Evolutionary conservation across 805 yeast genomes (phyloP), one percentile per base, ranked within the genome.

Genomic region (Candida insectalens): DNA sequence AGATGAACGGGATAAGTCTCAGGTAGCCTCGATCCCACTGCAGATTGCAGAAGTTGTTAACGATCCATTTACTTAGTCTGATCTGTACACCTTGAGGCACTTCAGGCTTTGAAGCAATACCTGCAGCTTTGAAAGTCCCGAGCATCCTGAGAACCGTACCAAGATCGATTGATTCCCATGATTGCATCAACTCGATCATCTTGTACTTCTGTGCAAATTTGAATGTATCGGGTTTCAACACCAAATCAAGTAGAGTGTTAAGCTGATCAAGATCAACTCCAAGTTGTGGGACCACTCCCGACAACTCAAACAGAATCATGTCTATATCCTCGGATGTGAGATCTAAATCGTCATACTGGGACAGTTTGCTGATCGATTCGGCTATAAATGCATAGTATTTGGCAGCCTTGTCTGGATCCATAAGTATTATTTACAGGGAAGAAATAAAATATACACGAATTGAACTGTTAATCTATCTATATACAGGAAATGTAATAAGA

Each of bases 161-260:
- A 19, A 50, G 46, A 33, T 49, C 53, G 4, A 51, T 27, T 21
- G 45, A 15, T 5, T 53, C 52, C 30, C 43, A 40, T 27, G 49
- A 39, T 4, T 34, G 9, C 10, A 53, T 19, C 2, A 51, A 18
- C 10, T 29, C 27, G 4, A 44, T 26, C 16, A 53, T 25, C 22
- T 37, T 42, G 4, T 5, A 2, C 27, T 50, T 48, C 18, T 39
- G 9, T 6, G 41, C 25, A n/a, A 15, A 29, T n/a, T 29, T 41
- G 28, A 47, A 41, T 7, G 28, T 12, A 10, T 30, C 39, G 1
- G 43, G 18, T 21, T 46, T 41, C 15, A 45, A 22, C 4, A 51
- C 32, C 2, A 46, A 36, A 27, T 49, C 44, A n/a, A 53, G 18
- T 3, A 53, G 6, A 5, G n/a, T 14, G 6, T 41, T 33, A 16